These are phyloP conservation scores for Candida easanensis DNA, from an alignment of 805 yeast species.

Conservation along the genomic window DNA sequence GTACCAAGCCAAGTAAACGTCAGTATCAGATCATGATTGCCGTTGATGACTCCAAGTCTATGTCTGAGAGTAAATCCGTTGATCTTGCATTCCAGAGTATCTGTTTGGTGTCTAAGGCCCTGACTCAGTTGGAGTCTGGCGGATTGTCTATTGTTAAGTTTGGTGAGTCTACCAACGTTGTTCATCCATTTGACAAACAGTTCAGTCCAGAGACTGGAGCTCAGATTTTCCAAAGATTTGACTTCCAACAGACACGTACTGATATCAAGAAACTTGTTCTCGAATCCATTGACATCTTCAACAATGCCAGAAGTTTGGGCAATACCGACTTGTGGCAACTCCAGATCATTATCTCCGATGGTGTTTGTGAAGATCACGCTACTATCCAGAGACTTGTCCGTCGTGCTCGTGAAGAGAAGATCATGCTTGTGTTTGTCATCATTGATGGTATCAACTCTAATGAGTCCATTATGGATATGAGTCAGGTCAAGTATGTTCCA, in stretches of 20 bases:
- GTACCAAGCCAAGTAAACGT: constrained; percentile 96
- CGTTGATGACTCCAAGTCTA: constrained; percentile 94
- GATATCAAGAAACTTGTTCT: constrained; percentile 73
- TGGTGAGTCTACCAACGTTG: constrained; percentile 79
- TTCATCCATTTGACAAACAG: constrained; percentile 86
- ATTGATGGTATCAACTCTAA: constrained; percentile 84
- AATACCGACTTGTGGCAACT: constrained; percentile 82
- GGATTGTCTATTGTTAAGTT: constrained; percentile 86
- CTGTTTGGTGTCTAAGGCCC: constrained; percentile 89
- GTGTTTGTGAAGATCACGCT: constrained; percentile 94
- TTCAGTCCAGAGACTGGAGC: constrained; percentile 85
- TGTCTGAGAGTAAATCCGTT: constrained; percentile 90
- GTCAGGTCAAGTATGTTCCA: constrained; percentile 80
- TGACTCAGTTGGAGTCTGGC: constrained; percentile 92
- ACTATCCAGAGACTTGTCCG: constrained; percentile 81
- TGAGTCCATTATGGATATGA: constrained; percentile 91
- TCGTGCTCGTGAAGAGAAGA: constrained; percentile 84
- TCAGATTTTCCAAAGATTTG: constrained; percentile 80
- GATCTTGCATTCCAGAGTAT: constrained; percentile 93
- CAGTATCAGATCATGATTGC: constrained; percentile 97
- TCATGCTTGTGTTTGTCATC: constrained; percentile 92
- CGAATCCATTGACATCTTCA: constrained; percentile 71
- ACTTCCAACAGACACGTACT: constrained; percentile 84
- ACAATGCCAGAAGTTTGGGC: constrained; percentile 46
- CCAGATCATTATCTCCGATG: constrained; percentile 91